phyloP scores from a whole-genome alignment of 768 basidiomycete genomes.

The Cystobasidium tubakii region DNA sequence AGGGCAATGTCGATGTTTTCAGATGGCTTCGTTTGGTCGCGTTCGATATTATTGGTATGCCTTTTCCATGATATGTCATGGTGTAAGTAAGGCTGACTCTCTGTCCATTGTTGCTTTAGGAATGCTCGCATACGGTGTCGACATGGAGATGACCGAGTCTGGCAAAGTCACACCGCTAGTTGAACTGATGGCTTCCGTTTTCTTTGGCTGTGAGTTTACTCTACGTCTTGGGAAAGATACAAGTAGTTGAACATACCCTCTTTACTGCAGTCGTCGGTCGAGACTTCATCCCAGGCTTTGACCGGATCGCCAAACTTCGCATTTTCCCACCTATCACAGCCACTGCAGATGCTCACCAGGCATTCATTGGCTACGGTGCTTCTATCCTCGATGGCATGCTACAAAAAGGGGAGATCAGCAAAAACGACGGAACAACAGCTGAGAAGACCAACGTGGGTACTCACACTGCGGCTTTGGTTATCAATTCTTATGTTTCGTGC shows the following conservation, averaged over 20 bases:
- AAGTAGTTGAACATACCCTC: too few species aligned
- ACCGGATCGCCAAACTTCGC: background rate
- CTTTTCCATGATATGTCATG: background rate
- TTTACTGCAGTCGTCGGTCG: constrained; percentile 6
- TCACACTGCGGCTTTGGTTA: background rate
- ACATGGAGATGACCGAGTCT: constrained; percentile 27
- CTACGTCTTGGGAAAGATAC: background rate
- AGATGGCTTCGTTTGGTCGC: constrained; percentile 22
- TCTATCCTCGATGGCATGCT: background rate
- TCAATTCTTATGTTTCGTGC: background rate
- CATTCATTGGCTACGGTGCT: constrained; percentile 1
- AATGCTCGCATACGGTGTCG: constrained; percentile 18
- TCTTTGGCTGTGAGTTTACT: constrained; percentile 7
- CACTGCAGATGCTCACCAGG: constrained; percentile 6
- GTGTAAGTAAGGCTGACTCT: too few species aligned
- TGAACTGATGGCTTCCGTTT: constrained; percentile 22
- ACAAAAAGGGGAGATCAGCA: background rate
- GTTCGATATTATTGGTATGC: constrained; percentile 24
- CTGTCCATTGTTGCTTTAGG: constrained; percentile 5
- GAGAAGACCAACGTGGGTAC: constrained; percentile 1
- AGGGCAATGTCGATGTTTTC: constrained; percentile 17
- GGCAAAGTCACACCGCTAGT: constrained; percentile 14
- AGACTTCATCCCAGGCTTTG: constrained; percentile 20
- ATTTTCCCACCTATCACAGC: constrained; percentile 16
- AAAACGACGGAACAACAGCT: background rate